Percentiles rank a stretch among this genome's conserved stretches.
phyloP scores from a whole-genome alignment of 202 grass and related monocot genomes.

The Zizania palustris region DNA sequence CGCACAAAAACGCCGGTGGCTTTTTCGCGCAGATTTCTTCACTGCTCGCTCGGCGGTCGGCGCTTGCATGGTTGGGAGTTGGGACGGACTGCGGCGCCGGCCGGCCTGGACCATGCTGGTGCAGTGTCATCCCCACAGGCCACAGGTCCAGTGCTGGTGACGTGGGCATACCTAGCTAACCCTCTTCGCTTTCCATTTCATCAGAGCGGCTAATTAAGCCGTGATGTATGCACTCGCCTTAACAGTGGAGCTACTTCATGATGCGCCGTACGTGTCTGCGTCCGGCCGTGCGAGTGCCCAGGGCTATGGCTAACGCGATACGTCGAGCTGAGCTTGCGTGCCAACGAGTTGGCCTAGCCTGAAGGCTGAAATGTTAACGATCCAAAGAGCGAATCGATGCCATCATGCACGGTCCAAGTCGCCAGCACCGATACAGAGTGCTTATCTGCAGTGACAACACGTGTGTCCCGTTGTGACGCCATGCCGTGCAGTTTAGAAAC shows the following conservation, averaged over 20 bases:
- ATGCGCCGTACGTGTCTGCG: background rate
- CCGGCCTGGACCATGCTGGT: no score
- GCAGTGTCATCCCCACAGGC: background rate
- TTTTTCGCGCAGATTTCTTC: constrained; percentile 17
- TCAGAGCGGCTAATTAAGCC: constrained; percentile 28
- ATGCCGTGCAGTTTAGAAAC: background rate
- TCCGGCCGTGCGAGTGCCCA: background rate
- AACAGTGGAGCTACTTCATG: background rate
- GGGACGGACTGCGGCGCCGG: constrained; percentile 13
- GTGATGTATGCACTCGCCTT: background rate
- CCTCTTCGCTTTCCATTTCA: background rate
- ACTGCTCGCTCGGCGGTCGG: background rate
- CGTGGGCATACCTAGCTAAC: constrained; percentile 6
- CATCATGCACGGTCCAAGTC: background rate
- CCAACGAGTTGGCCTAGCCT: background rate
- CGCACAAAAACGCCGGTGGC: constrained; percentile 26
- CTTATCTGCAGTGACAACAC: background rate
- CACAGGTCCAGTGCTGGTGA: background rate
- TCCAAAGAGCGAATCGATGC: background rate
- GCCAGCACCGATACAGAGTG: background rate
- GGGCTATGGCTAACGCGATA: background rate
- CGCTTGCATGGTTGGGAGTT: constrained; percentile 43
- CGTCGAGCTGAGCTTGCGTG: background rate
- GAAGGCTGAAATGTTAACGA: no score
- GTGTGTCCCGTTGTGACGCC: background rate